Evolutionary conservation across 2,329 filamentous ascomycete genomes (phyloP).

Genomic region (Botryotinia globosa): DNA sequence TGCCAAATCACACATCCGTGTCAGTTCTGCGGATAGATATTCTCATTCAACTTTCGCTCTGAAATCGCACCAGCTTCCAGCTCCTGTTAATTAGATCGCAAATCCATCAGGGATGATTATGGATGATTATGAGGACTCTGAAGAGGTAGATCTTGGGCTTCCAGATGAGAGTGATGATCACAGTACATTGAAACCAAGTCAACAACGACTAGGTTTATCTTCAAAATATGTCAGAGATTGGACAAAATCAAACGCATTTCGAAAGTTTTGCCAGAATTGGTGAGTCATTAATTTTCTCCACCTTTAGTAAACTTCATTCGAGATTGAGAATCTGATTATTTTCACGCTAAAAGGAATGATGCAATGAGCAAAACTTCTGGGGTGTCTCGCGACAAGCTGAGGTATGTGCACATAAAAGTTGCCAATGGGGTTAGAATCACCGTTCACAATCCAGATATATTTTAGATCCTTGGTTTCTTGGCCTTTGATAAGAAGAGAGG

Average conservation of each 20-base stretch:
- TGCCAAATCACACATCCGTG: background rate
- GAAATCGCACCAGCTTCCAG: background rate
- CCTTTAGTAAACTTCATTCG: background rate
- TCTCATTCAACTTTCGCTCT: background rate
- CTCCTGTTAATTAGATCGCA: no score
- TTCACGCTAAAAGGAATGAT: background rate
- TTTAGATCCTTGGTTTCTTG: background rate
- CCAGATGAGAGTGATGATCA: background rate
- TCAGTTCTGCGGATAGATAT: background rate
- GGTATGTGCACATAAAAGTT: background rate
- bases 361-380: background rate
- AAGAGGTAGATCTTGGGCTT: background rate
- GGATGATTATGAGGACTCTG: background rate
- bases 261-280: background rate
- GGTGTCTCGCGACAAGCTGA: background rate
- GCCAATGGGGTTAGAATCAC: background rate
- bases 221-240: background rate
- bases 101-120: background rate
- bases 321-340: background rate
- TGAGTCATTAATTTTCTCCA: background rate
- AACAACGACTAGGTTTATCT: constrained; percentile 1
- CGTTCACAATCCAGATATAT: background rate
- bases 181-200: background rate
- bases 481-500: background rate
- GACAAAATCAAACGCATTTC: background rate